These are phyloP conservation scores for Vaccinium darrowii DNA, from an alignment of 148 eudicot species.

Conservation along the genomic window DNA sequence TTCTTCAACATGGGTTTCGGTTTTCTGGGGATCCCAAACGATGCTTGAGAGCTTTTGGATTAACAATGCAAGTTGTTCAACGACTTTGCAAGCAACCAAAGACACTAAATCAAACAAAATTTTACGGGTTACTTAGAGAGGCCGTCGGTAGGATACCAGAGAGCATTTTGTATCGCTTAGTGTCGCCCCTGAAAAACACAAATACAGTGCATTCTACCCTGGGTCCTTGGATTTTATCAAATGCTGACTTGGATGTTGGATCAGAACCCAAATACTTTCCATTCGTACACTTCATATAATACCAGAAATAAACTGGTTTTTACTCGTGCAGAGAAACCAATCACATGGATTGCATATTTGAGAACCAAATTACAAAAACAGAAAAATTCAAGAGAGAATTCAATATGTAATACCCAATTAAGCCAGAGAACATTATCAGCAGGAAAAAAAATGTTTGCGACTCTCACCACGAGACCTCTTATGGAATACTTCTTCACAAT, in stretches of 20 bases:
- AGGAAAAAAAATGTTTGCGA: not conserved
- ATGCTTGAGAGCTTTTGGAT: not conserved
- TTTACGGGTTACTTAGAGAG: not conserved
- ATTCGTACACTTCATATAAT: not conserved
- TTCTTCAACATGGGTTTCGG: not conserved
- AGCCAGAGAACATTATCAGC: not conserved
- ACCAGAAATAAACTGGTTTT: not conserved
- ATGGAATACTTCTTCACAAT: not conserved
- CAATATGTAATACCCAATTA: not conserved
- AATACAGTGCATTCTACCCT: no score
- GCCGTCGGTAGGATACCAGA: not conserved
- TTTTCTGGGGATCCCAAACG: not conserved
- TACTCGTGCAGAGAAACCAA: not conserved
- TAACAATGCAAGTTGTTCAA: not conserved
- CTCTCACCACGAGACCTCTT: not conserved
- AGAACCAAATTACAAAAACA: not conserved
- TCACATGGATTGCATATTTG: not conserved
- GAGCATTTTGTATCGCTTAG: not conserved
- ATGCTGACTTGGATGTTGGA: not conserved
- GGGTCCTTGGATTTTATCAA: no score
- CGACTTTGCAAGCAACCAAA: not conserved
- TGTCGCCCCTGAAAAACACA: no score
- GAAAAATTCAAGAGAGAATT: not conserved
- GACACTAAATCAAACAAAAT: not conserved
- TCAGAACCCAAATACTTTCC: not conserved